Percentiles rank a stretch among this genome's conserved stretches.
Evolutionary conservation across 768 basidiomycete species (phyloP).

Genomic region (Candolleomyces eurysporus): DNA sequence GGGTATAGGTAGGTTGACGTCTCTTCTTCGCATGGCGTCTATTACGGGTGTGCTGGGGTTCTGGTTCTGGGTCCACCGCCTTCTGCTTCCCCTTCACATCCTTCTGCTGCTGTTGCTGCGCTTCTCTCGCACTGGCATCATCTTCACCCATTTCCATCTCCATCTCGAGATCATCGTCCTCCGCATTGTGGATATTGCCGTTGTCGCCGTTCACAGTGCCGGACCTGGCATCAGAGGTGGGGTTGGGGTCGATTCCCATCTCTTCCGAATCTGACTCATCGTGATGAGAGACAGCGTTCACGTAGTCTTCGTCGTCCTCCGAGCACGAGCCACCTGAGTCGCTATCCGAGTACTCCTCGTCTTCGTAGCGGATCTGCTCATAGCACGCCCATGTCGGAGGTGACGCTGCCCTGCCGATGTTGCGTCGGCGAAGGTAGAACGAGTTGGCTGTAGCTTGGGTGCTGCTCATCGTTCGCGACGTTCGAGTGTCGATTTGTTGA

Average conservation of each 20-base stretch:
- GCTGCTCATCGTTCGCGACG: constrained; percentile 28
- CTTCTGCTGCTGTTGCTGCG: constrained; percentile 40
- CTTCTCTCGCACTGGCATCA: background rate
- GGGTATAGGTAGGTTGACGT: constrained; percentile 54
- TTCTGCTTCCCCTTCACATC: constrained; percentile 82
- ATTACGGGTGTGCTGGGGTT: constrained; percentile 41
- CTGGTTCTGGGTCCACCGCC: constrained; percentile 65
- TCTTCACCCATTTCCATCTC: constrained; percentile 61
- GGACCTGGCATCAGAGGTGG: constrained; percentile 13
- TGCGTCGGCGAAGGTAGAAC: constrained; percentile 64
- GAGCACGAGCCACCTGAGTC: constrained; percentile 55
- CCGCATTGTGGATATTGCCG: constrained; percentile 12
- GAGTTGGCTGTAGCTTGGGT: constrained; percentile 30
- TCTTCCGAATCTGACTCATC: constrained; percentile 12
- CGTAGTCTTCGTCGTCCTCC: constrained; percentile 72
- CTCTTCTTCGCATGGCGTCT: constrained; percentile 49
- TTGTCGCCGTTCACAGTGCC: background rate
- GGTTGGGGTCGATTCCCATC: background rate
- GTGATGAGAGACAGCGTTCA: constrained; percentile 1
- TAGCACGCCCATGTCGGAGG: constrained; percentile 90
- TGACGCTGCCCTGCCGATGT: constrained; percentile 76
- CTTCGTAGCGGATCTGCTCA: constrained; percentile 79
- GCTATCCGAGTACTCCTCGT: constrained; percentile 59
- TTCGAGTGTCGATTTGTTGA: background rate
- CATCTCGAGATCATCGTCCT: constrained; percentile 34